These are phyloP conservation scores for Vaccinium corymbosum DNA, from an alignment of 148 eudicot genomes.

Conservation along the genomic window DNA sequence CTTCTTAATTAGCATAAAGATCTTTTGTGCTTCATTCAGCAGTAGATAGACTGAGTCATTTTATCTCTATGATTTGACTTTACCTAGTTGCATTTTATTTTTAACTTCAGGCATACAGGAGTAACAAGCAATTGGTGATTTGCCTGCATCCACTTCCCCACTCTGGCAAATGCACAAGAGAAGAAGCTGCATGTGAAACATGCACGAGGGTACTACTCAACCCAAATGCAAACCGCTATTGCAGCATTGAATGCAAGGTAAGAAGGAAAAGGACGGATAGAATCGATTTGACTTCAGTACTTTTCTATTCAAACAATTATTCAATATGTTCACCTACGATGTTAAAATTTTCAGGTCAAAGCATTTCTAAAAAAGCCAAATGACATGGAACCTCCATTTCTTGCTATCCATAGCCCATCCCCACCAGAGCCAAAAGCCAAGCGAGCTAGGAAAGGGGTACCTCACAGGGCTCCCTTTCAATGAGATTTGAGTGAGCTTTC, in stretches of 20 bases:
- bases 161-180: conserved; percentile 22
- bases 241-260: conserved; percentile 66
- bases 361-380: conserved; percentile 28
- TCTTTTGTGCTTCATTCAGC: not conserved
- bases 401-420: conserved; percentile 17
- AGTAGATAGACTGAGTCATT: not conserved
- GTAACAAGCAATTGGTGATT: conserved; percentile 48
- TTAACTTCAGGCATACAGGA: conserved; percentile 44
- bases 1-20: not conserved
- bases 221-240: conserved; percentile 31
- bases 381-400: conserved; percentile 26
- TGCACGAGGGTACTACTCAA: conserved; percentile 47
- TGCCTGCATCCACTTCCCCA: conserved; percentile 49
- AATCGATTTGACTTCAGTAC: not conserved
- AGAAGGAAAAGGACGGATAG: not conserved
- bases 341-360: conserved; percentile 29
- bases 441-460: conserved; percentile 46
- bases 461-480: conserved; percentile 35
- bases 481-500: conserved; percentile 12
- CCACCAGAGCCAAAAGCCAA: conserved; percentile 8
- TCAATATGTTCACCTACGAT: not conserved
- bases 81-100: not conserved
- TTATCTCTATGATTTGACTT: not conserved
- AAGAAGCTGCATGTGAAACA: conserved; percentile 28
- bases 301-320: not conserved